Base-by-base conservation (phyloP, 257 asterid species). In the Solanum bukasovii region DNA sequence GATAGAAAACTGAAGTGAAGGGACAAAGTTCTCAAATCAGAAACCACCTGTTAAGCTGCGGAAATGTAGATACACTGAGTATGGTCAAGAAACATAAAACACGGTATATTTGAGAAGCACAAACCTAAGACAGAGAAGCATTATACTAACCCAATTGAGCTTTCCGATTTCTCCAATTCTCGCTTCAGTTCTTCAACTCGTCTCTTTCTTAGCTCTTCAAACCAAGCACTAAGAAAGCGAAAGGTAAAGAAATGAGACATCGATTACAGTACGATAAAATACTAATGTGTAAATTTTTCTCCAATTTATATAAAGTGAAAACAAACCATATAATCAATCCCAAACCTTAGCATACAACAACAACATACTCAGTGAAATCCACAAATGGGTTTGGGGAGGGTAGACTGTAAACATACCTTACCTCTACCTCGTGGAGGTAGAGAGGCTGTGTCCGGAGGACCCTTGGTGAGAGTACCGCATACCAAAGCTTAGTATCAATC, bases 121-220 rank as follows among this genome's bases (percentile, higher is more conserved):
- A 29, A 38, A 75, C 33, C 2, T 23, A 37, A 75, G 31, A 75
- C 16, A 9, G 52, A 61, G 34, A 46, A 37, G 42, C 12, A 38
- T n/a, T n/a, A 83, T 3, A 93, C 96, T 88, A 87, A 95, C 99
- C 98, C 97, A 74, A 97, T 97, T 63, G 98, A 93, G 87, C 92
- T 93, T 83, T 93, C 98, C 44, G 96, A 95, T 93, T 88, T 93
- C 86, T 92, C 95, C 88, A 96, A 91, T 86, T 93, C 96, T 87
- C 84, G 92, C 90, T 92, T 96, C 90, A 97, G 91, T 92, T 95
- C 98, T 11, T 93, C 98, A 86, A 96, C 91, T 70, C 98, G 95
- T 63, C 90, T 89, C 90, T 93, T 91, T 88, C 93, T 92, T 89
- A 96, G 93, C 90, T 94, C 98, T 78, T 97, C 98, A 88, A 93